Conservation (phyloP, 2,329 filamentous ascomycete species). For the Scorias spongiosa region DNA sequence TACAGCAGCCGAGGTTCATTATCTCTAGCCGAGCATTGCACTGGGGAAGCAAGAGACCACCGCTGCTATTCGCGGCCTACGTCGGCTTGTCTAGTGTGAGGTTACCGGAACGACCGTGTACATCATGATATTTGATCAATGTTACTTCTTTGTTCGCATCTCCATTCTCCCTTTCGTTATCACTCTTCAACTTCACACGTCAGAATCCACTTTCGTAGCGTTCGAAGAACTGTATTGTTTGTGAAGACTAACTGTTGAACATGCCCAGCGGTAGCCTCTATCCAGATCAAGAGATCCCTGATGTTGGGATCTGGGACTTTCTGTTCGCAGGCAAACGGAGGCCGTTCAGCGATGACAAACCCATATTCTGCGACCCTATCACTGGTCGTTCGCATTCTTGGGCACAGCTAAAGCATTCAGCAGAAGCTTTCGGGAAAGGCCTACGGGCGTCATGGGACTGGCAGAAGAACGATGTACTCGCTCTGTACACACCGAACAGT, state of each 20-base stretch:
- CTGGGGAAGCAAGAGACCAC: too few relatives aligned
- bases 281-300: slow-evolving; percentile 51
- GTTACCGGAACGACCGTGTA: too few relatives aligned
- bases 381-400: slow-evolving; percentile 57
- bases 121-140: too few relatives aligned
- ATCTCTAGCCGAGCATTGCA: too few relatives aligned
- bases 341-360: slow-evolving; percentile 55
- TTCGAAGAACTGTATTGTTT: too few relatives aligned
- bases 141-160: too few relatives aligned
- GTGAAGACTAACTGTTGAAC: slow-evolving; percentile 4
- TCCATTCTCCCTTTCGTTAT: too few relatives aligned
- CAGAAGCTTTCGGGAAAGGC: slow-evolving; percentile 65
- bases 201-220: too few relatives aligned
- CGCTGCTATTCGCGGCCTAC: too few relatives aligned
- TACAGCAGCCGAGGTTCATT: too few relatives aligned
- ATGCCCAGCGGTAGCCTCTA: slow-evolving; percentile 63
- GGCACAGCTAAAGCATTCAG: slow-evolving; percentile 46
- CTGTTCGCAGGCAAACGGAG: slow-evolving; percentile 56
- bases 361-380: slow-evolving; percentile 60
- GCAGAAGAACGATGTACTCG: slow-evolving; percentile 70
- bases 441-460: slow-evolving; percentile 61
- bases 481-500: slow-evolving; percentile 69
- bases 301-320: slow-evolving; percentile 63
- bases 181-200: too few relatives aligned
- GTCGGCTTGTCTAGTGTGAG: too few relatives aligned